These are phyloP conservation scores for Arxiozyma telluris DNA, from an alignment of 1,139 yeast genomes.

Conservation along the genomic window DNA sequence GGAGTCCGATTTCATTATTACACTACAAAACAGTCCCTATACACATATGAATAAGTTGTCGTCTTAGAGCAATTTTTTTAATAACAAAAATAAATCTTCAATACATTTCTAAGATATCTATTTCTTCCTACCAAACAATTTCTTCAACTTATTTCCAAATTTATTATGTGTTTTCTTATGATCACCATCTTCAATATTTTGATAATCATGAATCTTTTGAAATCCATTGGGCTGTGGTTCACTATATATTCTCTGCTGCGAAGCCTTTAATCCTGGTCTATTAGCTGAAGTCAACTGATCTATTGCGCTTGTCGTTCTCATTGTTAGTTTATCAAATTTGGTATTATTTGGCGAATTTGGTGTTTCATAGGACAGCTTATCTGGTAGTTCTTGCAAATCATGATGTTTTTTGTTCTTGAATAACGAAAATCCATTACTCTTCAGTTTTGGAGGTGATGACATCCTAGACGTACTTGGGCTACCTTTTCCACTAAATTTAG, in stretches of 20 bases:
- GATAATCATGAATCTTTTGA: not conserved
- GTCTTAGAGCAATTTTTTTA: not conserved
- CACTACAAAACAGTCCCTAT: too few relatives aligned
- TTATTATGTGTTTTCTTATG: conserved; percentile 41
- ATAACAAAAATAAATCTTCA: not conserved
- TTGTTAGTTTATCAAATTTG: conserved; percentile 15
- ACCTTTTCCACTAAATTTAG: conserved; percentile 5
- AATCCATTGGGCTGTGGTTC: conserved; percentile 2
- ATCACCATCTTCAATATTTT: conserved; percentile 8
- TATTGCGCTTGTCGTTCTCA: conserved; percentile 17
- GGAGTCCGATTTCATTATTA: not conserved
- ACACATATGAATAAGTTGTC: not conserved
- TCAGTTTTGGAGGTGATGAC: conserved; percentile 19
- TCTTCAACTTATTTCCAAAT: conserved; percentile 47
- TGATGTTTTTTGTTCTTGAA: conserved; percentile 10
- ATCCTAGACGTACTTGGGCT: conserved; percentile 4
- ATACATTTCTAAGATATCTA: not conserved
- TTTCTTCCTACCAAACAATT: conserved; percentile 44
- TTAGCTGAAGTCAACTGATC: conserved; percentile 1
- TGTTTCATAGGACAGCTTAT: conserved; percentile 5
- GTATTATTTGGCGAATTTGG: conserved; percentile 2
- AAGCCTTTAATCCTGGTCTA: not conserved
- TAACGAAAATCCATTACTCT: conserved; percentile 16
- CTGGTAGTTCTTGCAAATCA: conserved; percentile 1
- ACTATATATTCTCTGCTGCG: conserved; percentile 9